A percentile compares a stretch with the other conserved stretches of the same genome.
phyloP scores from a whole-genome alignment of 2,329 filamentous ascomycete genomes.

The Pyrenophora teres region DNA sequence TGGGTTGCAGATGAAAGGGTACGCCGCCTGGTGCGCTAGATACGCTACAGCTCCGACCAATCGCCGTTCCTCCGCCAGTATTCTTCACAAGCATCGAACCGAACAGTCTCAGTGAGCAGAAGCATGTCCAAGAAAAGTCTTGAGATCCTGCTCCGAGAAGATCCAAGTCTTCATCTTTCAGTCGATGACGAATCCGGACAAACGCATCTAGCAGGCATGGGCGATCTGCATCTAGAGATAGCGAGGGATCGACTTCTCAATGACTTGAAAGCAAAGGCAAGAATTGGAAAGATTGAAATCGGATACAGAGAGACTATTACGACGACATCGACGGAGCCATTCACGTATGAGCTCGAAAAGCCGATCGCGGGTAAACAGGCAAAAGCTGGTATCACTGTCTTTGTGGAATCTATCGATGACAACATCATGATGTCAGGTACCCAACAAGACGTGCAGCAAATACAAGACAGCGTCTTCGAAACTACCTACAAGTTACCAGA shows the following conservation, averaged over 20 bases:
- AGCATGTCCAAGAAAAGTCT: constrained; percentile 77
- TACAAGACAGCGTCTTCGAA: constrained; percentile 34
- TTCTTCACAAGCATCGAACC: constrained; percentile 96
- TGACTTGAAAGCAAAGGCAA: constrained; percentile 83
- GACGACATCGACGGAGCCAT: constrained; percentile 56
- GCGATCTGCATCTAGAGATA: constrained; percentile 92
- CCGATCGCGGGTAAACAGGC: constrained; percentile 79
- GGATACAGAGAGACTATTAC: constrained; percentile 88
- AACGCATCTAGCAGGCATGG: constrained; percentile 94
- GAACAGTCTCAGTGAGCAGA: constrained; percentile 76
- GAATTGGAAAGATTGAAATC: constrained; percentile 89
- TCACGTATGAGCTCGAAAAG: constrained; percentile 72
- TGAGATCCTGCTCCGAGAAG: constrained; percentile 80
- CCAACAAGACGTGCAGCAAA: constrained; percentile 20
- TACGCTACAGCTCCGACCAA: constrained; percentile 81
- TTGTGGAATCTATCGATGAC: constrained; percentile 64
- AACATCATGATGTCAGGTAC: constrained; percentile 25
- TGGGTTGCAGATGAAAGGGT: constrained; percentile 62
- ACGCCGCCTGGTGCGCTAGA: constrained; percentile 71
- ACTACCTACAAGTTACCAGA: constrained; percentile 53
- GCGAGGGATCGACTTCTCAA: constrained; percentile 85
- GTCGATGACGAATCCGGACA: constrained; percentile 89
- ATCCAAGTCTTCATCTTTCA: constrained; percentile 85
- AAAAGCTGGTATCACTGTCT: constrained; percentile 74
- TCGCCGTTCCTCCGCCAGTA: constrained; percentile 87